A percentile compares a stretch with the other conserved stretches of the same genome.
These are phyloP conservation scores for Neofusicoccum sp. DNA, from an alignment of 2,329 filamentous ascomycete genomes.

Conservation along the genomic window DNA sequence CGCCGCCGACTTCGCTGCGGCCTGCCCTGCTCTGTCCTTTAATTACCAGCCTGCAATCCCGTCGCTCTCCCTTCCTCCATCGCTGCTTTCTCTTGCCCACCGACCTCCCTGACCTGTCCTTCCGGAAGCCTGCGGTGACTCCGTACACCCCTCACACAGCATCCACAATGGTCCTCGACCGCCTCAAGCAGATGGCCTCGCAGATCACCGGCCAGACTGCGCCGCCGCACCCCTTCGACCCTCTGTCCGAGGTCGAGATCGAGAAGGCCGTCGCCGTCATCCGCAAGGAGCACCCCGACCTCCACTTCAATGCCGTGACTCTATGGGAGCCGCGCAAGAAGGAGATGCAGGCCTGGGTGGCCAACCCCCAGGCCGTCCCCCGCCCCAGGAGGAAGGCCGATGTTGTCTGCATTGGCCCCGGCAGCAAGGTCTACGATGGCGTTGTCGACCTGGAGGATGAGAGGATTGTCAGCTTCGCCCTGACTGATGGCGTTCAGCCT, in stretches of 20 bases:
- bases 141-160: neutral
- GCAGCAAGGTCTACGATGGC: constrained; percentile 79
- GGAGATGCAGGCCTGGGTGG: constrained; percentile 78
- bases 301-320: constrained; percentile 84
- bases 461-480: constrained; percentile 71
- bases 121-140: neutral
- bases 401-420: constrained; percentile 75
- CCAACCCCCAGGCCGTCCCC: constrained; percentile 58
- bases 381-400: constrained; percentile 74
- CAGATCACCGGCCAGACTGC: constrained; percentile 57
- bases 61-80: neutral
- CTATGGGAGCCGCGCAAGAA: constrained; percentile 82
- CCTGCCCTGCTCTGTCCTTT: neutral
- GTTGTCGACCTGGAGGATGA: constrained; percentile 68
- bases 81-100: neutral
- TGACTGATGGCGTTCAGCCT: constrained; percentile 74
- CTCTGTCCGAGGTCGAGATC: constrained; percentile 71
- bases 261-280: constrained; percentile 67
- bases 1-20: neutral
- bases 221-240: constrained; percentile 72
- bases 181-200: constrained; percentile 61
- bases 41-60: neutral
- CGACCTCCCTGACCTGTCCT: neutral
- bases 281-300: constrained; percentile 65
- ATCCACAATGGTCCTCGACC: constrained; percentile 58